A percentile compares a stretch with the other conserved stretches of the same genome.
Evolutionary conservation across 2,329 filamentous ascomycete genomes (phyloP).

Genomic region (Colletotrichum tamarilloi): DNA sequence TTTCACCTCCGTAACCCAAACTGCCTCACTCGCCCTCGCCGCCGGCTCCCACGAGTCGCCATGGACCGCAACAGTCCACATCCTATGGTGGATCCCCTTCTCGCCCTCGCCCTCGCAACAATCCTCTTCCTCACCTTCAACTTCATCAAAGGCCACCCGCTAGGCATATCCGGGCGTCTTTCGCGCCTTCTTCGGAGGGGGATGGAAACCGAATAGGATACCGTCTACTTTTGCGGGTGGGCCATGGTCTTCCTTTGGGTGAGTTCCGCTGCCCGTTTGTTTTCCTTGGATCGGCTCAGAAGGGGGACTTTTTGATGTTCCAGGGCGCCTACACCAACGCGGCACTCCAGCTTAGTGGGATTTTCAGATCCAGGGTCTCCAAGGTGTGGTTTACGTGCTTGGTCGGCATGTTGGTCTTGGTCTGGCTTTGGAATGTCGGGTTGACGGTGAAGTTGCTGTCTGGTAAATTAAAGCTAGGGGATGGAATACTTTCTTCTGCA

Average conservation of each 20-base stretch:
- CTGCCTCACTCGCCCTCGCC: constrained; percentile 39
- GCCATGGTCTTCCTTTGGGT: constrained; percentile 53
- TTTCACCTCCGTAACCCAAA: constrained; percentile 42
- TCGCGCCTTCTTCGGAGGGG: constrained; percentile 36
- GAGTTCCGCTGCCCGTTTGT: constrained; percentile 25
- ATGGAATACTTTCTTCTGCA: too few species aligned
- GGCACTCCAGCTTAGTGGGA: constrained; percentile 48
- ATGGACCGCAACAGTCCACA: constrained; percentile 43
- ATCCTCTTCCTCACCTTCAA: constrained; percentile 48
- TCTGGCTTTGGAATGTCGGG: constrained; percentile 39
- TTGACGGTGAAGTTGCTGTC: constrained; percentile 1
- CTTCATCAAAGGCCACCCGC: constrained; percentile 48
- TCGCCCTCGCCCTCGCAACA: constrained; percentile 45
- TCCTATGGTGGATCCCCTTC: constrained; percentile 54
- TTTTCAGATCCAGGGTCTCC: constrained; percentile 51
- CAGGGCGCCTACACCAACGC: constrained; percentile 53
- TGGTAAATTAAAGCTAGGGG: not conserved
- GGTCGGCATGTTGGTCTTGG: constrained; percentile 46
- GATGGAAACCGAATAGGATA: constrained; percentile 35
- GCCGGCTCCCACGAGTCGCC: constrained; percentile 18
- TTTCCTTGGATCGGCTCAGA: not conserved
- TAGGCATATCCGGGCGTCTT: constrained; percentile 46
- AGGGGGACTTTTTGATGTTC: not conserved
- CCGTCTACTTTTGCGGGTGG: constrained; percentile 48
- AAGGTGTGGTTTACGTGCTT: constrained; percentile 50